Evolutionary conservation across 192 early-diverging fungal species (phyloP), one percentile per base, ranked within the genome.

Genomic region (Coemansia reversa): DNA sequence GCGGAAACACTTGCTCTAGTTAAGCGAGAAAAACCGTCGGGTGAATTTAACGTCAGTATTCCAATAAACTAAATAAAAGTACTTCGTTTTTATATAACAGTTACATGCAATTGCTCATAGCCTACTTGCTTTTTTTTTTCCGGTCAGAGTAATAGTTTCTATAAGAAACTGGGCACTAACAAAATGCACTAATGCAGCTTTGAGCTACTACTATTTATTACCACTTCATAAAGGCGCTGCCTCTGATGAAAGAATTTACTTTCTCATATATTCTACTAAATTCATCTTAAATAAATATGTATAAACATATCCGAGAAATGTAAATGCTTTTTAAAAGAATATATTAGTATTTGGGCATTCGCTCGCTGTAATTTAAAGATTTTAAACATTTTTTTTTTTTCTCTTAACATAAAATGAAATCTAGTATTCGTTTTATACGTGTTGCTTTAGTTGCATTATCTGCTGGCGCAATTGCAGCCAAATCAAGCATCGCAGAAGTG

Each of bases 1-100:
- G 6, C 16, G 19, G 18, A 3, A 9, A 50, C 23, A 7, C 53
- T 60, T 14, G 50, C 32, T 23, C 39, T 69, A n/a, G 58, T 49
- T 8, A 65, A 58, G 27, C 56, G 49, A 33, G 67, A 65, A 20
- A 29, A 42, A 11, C 60, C 28, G 7, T 56, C 53, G 8, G 72
- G 72, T 18, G 72, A 75, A 18, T 75, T 75, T 62, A 75, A 75
- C 28, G 72, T 75, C 48, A 75, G 66, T 25, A 75, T 75, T 18
- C 72, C 72, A 4, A 63, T 75, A 19, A 58, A 29, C 29, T 74
- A 66, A 42, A 2, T 8, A 29, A 51, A 32, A 24, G 60, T 45
- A 45, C 3, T 4, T 16, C 14, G 39, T 3, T 45, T 14, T 45
- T 14, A 16, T 45, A 45, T 45, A 45, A 45, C 39, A 45, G 39